These are phyloP conservation scores for Trichophyton verrucosum DNA, from an alignment of 2,329 filamentous ascomycete species.

Conservation along the genomic window DNA sequence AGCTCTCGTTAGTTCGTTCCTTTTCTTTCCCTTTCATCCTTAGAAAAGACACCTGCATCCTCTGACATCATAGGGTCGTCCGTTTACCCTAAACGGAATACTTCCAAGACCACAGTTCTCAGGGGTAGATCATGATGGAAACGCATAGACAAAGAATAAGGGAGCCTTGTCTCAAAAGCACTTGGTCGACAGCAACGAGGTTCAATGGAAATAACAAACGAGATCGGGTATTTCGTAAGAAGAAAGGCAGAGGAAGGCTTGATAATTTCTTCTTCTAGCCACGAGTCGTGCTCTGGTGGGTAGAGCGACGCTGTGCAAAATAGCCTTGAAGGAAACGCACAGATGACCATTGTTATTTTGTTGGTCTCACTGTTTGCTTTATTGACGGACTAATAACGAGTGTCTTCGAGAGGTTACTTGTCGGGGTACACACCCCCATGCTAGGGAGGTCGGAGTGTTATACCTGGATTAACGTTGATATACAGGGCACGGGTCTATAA, in stretches of 20 bases:
- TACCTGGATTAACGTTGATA: too few species aligned
- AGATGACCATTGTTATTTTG: not conserved
- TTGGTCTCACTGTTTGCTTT: not conserved
- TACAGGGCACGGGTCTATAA: too few species aligned
- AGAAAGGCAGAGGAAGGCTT: not conserved
- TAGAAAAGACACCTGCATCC: not conserved
- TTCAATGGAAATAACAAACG: not conserved
- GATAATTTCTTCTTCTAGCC: slow-evolving; percentile 1
- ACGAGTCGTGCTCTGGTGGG: not conserved
- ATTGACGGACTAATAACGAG: not conserved
- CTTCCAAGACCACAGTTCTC: not conserved
- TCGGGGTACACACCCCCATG: too few species aligned
- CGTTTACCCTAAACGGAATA: not conserved
- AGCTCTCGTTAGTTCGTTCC: not conserved
- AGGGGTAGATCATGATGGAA: not conserved
- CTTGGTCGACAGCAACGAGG: not conserved
- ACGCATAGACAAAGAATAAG: not conserved
- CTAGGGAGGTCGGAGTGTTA: too few species aligned
- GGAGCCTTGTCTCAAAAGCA: not conserved
- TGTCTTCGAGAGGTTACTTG: not conserved
- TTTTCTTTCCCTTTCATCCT: not conserved
- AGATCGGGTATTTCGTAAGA: not conserved
- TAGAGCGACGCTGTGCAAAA: too few species aligned
- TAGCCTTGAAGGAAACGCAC: not conserved
- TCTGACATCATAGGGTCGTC: not conserved